phyloP scores from a whole-genome alignment of 2,329 filamentous ascomycete species.

The Stagonosporopsis cucurbitacearum region DNA sequence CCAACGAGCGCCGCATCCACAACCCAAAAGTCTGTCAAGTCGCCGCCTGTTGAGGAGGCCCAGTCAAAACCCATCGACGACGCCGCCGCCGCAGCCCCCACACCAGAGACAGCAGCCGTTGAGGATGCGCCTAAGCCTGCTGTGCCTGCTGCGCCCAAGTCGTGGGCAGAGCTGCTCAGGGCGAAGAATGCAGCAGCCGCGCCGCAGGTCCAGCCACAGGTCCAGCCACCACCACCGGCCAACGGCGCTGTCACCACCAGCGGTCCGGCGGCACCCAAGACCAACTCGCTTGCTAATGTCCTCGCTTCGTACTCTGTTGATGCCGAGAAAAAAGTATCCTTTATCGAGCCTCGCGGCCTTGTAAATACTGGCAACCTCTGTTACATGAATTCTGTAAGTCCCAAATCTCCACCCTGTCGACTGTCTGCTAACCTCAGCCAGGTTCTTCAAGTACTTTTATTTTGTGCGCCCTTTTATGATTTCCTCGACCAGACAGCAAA shows the following conservation, averaged over 20 bases:
- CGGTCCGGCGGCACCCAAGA: slow-evolving; percentile 56
- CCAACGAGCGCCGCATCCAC: slow-evolving; percentile 43
- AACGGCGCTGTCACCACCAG: slow-evolving; percentile 47
- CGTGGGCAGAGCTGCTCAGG: slow-evolving; percentile 73
- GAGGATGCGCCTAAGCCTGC: slow-evolving; percentile 50
- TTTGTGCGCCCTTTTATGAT: slow-evolving; percentile 91
- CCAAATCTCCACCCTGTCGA: neutral
- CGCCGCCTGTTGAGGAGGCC: slow-evolving; percentile 27
- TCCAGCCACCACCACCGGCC: slow-evolving; percentile 19
- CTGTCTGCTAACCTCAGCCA: slow-evolving; percentile 53
- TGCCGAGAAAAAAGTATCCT: slow-evolving; percentile 71
- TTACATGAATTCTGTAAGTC: slow-evolving; percentile 97
- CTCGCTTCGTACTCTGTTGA: slow-evolving; percentile 75
- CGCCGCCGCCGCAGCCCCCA: slow-evolving; percentile 13
- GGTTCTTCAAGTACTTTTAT: slow-evolving; percentile 95
- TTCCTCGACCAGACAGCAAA: slow-evolving; percentile 88
- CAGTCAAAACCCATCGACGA: slow-evolving; percentile 22
- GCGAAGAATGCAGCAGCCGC: slow-evolving; percentile 53
- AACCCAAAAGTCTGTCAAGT: slow-evolving; percentile 46
- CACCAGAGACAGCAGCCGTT: slow-evolving; percentile 22
- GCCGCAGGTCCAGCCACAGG: slow-evolving; percentile 29
- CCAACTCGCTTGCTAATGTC: slow-evolving; percentile 75
- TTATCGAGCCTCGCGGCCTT: slow-evolving; percentile 89
- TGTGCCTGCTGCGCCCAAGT: slow-evolving; percentile 61
- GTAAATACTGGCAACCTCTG: slow-evolving; percentile 99